A percentile compares a stretch with the other conserved stretches of the same genome.
Evolutionary conservation across 2,329 filamentous ascomycete genomes (phyloP).

Genomic region (Penicillium nordicum): DNA sequence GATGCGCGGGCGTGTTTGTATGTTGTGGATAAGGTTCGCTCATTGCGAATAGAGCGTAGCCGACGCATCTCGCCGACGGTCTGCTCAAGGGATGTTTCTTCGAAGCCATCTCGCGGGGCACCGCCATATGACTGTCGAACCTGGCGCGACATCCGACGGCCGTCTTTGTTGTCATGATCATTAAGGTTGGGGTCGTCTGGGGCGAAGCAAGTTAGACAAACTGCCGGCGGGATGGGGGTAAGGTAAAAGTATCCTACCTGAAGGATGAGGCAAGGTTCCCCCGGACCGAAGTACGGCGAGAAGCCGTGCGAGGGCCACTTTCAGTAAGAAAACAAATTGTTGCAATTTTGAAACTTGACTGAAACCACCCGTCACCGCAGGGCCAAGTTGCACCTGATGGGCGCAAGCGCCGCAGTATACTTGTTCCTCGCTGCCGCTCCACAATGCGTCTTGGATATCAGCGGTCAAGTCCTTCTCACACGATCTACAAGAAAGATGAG

Average conservation of each 20-base stretch:
- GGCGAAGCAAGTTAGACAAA: constrained; percentile 14
- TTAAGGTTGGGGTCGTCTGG: constrained; percentile 66
- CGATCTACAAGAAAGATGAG: constrained; percentile 66
- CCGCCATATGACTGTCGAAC: constrained; percentile 67
- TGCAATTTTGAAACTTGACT: constrained; percentile 78
- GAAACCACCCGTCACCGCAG: constrained; percentile 61
- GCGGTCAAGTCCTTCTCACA: constrained; percentile 72
- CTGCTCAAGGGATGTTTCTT: constrained; percentile 79
- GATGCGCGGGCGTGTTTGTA: constrained; percentile 88
- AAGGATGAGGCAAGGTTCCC: constrained; percentile 72
- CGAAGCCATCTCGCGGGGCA: constrained; percentile 56
- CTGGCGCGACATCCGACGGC: constrained; percentile 54
- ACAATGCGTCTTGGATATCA: constrained; percentile 65
- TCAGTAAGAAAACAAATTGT: constrained; percentile 89
- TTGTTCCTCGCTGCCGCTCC: constrained; percentile 64
- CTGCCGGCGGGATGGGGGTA: constrained; percentile 5
- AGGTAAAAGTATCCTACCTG: constrained; percentile 47
- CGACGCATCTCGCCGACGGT: constrained; percentile 93
- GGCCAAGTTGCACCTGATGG: constrained; percentile 46
- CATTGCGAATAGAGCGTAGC: constrained; percentile 85
- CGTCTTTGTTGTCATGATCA: constrained; percentile 65
- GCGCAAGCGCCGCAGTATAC: constrained; percentile 70
- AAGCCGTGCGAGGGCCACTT: constrained; percentile 84
- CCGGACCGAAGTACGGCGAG: constrained; percentile 81
- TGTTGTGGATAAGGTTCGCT: constrained; percentile 90